Evolutionary conservation across 371 early-diverging fungal genomes (phyloP), one percentile per base, ranked within the genome.

Genomic region (Chytridium lagenaria): DNA sequence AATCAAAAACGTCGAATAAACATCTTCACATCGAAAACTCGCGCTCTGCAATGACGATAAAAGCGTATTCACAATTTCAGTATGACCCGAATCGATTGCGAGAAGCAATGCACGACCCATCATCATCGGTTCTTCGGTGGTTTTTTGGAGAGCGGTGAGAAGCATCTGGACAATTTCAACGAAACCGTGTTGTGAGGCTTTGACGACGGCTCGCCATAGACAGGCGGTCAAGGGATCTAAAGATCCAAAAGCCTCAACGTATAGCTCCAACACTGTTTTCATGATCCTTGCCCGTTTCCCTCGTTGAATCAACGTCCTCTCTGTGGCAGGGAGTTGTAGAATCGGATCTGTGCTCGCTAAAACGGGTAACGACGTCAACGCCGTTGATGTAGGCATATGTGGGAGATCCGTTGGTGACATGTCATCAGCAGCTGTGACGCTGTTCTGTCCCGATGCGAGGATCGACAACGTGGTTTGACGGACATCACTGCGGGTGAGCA

Each of bases 271-370:
- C 10, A 55, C 16, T 26, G 26, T 55, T 5, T 26, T 5, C 5
- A 55, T 26, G 26, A 55, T 55, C 5, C 55, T 10, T 16, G 55
- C 55, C 10, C 55, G 55, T 55, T 26, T 10, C 10, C 16, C 16
- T 26, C 55, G 10, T 26, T 55, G 55, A 16, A 26, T 10, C 16
- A 28, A 16, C 7, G 55, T 55, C 23, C 55, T 10, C 16, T 5
- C 5, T 5, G 55, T 10, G 16, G 10, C 16, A 5, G 55, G 55
- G 7, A 55, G 55, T 28, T 55, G 55, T 5, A 55, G 55, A 28
- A 55, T 55, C 10, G 55, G 55, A 26, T 55, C 55, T 7, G 55
- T 55, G 55, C 55, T 16, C 5, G 55, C 55, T 26, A 55, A 26
- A 16, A 55, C 10, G 7, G 26, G 55, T 28, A 55, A 26, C 10